Evolutionary conservation across 345 rosid genomes (phyloP), one percentile per base, ranked within the genome.

Genomic region (Populus davidiana): DNA sequence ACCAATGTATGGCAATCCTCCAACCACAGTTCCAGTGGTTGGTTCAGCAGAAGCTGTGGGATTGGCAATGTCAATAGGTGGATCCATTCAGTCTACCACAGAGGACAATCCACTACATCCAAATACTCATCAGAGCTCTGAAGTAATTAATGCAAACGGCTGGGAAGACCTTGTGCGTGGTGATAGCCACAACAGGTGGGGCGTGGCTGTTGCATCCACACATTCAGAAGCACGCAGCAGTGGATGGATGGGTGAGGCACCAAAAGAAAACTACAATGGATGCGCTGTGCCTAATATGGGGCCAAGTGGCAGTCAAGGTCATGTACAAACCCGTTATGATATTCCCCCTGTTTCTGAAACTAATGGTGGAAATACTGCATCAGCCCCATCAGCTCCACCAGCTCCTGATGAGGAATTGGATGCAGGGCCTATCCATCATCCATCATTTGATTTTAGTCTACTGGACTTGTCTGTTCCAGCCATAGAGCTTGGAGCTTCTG

Each of bases 111-210:
- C 76, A 31, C 47, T 44, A 41, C 10, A 16, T 38, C 70, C 38
- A 9, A 50, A 75, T 77, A 66, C 49, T 66, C 71, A 14, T 56
- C 83, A 62, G 66, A 72, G 59, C 56, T 70, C 82, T 39, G 86
- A 63, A 70, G 71, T 77, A 47, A 67, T 39, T 52, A 36, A 41
- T 78, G 73, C 85, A 75, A 85, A 81, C 39, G 79, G 81, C 67
- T 84, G 86, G 88, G 85, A 33, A 63, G 41, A 49, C 76, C 72
- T 80, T 66, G 27, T 47, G 13, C 41, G n/a, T 36, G 54, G 49
- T 21, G 88, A 81, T 20, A 80, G 66, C 71, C 67, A 70, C 77
- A 80, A 68, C 69, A 86, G 90, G n/a, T 81, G 86, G 88, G 84
- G 76, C 49, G 62, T 79, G 50, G 63, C 82, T 72, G 76, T 44